Base-by-base conservation (phyloP, 2,329 filamentous ascomycete species). In the Alternaria solani region DNA sequence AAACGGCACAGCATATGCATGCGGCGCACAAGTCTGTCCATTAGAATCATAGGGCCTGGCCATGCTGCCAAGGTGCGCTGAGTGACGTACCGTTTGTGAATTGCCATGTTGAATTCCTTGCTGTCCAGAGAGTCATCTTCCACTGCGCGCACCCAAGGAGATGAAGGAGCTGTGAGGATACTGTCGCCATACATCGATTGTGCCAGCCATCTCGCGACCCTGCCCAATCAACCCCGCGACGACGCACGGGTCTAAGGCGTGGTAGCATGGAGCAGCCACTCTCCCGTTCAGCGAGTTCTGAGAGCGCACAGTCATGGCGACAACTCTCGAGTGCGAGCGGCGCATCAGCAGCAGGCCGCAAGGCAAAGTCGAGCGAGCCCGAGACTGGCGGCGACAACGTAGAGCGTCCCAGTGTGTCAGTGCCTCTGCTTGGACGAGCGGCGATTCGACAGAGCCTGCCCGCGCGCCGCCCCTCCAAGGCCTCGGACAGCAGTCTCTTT, bases 371-470 rank as follows among this genome's bases (percentile, higher is more conserved):
- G 74, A 84, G 84, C 57, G 87, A 90, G 70, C 83, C 88, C 34
- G 86, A 86, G 64, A 86, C 85, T 30, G 86, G 84, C 61, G 83
- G 85, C 57, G 81, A 82, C 63, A 83, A 86, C 75, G 83, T 85
- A 63, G 87, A 88, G 59, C 83, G 84, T 71, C 83, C 88, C 57
- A 89, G 83, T 75, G 82, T 89, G 62, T 89, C 86, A 65, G 89
- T 91, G 85, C 87, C 88, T 39, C 84, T 87, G 58, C 83, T 85
- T 30, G 73, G 80, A 25, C 74, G 76, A 16, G 75, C 73, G 63
- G 77, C 83, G 12, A 69, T 83, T 56, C 82, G 78, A 55, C 79
- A 82, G 62, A 78, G 54, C 54, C 8, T 80, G 62, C 76, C 80
- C 51, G 77, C 80, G 42, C 77, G 78, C 46, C 68, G 78, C 32